Base-by-base conservation (phyloP, 1,284 basidiomycete species). In the Taiwanofungus camphoratus region DNA sequence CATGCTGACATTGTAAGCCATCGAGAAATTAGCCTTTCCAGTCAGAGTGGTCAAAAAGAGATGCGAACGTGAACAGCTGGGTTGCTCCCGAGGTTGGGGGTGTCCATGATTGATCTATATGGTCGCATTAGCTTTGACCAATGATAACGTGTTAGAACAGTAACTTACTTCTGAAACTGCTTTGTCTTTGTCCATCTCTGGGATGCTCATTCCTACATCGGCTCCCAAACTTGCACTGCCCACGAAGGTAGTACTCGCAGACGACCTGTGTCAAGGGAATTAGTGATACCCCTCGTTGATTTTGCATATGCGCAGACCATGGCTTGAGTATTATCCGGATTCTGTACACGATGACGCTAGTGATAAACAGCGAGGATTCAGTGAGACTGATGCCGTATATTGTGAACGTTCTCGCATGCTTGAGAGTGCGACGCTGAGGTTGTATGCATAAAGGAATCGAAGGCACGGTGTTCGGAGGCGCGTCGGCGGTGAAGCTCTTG, bases 171-270 rank as follows among this genome's bases (percentile, higher is more conserved):
- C 63, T 63, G 45, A 68, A 68, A 16, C 54, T 52, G 22, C 61
- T 52, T 41, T 61, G 57, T 36, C 58, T 54, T 38, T 59, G 55
- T n/a, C 51, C 57, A 29, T 66, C 57, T 31, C 53, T 59, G 13
- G 78, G 74, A 56, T 88, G 86, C 48, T 87, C 82, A 54, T 85
- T 79, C 51, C 76, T 74, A 59, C 87, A 90, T 35, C 59, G 65
- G 41, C 70, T 62, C 2, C 87, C 87, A 53, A 82, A 90, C 54
- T 68, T 75, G 66, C 87, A 89, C 40, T 67, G 56, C 2, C 86
- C 87, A 19, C 77, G 76, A 38, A 85, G 60, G 55, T 73, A 88
- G 59, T 68, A 88, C 45, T 71, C 66, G 55, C 87, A 90, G 3
- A 77, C 65, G 3, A 48, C 58, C 69, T 70, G 30, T 1, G 22